A percentile compares a stretch with the other conserved stretches of the same genome.
phyloP scores from a whole-genome alignment of 129 eudicot genomes.

The Deinandra increscens region DNA sequence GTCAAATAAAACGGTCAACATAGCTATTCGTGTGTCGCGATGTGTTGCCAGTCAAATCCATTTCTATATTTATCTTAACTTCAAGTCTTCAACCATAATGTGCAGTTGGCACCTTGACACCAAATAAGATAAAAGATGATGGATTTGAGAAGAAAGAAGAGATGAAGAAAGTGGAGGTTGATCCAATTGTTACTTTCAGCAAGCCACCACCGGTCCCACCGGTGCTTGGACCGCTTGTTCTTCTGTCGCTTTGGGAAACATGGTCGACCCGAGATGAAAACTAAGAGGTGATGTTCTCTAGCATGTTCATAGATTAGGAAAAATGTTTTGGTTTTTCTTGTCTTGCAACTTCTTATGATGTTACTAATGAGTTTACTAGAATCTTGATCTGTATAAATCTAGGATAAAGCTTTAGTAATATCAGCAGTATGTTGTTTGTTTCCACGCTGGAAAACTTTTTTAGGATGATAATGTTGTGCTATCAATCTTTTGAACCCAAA shows the following conservation, averaged over 20 bases:
- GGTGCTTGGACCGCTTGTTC: conserved; percentile 63
- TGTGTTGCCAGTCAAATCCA: neutral
- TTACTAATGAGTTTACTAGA: conserved; percentile 20
- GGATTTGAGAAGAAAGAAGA: conserved; percentile 39
- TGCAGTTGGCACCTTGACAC: conserved; percentile 47
- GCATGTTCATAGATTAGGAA: neutral
- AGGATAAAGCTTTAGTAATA: conserved; percentile 32
- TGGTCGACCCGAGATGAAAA: conserved; percentile 63
- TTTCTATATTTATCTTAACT: conserved; percentile 10
- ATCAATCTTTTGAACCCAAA: neutral
- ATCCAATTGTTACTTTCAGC: conserved; percentile 67
- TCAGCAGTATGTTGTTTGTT: conserved; percentile 20
- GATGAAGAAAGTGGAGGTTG: conserved; percentile 42
- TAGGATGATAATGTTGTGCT: neutral
- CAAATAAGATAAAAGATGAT: conserved; percentile 50
- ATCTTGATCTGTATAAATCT: conserved; percentile 31
- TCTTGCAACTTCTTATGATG: conserved; percentile 23
- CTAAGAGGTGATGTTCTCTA: conserved; percentile 32
- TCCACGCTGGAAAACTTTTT: too few relatives aligned
- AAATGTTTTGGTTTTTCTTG: conserved; percentile 9
- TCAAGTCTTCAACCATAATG: conserved; percentile 15
- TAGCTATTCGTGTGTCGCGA: too few relatives aligned
- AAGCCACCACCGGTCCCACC: conserved; percentile 83
- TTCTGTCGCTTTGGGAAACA: conserved; percentile 57
- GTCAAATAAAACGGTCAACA: too few relatives aligned